Base-by-base conservation (phyloP, 768 basidiomycete species). In the Termitomyces bulborhizus region DNA sequence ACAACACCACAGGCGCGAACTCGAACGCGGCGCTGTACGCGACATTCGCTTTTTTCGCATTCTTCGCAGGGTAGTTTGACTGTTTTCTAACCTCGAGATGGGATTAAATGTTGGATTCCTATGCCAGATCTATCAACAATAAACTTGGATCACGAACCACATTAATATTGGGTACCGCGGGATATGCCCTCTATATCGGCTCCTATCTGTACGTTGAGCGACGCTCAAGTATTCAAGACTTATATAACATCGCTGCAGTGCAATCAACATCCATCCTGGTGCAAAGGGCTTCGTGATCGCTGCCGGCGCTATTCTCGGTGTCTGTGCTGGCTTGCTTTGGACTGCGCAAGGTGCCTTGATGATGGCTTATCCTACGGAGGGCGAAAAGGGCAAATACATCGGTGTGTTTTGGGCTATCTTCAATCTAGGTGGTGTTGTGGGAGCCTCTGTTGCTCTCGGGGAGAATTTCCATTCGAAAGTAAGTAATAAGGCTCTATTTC, bases 361-460 rank as follows among this genome's bases (percentile, higher is more conserved):
- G 84, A 71, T 93, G 69, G 80, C 88, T 2, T 93, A 93, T 66
- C 88, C 90, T 0, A 90, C 88, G 0, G 90, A 93, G 65, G 66
- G 67, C 49, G 80, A 91, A 65, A 93, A 93, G 68, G 90, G 90
- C n/a, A 74, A 69, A 46, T 91, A 78, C 68, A 90, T 93, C 53
- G 84, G 78, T 44, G 81, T 90, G 51, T 93, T 92, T 71, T 93
- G 90, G 90, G 69, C 77, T 45, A 86, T 92, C 56, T 93, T 93
- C 75, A 91, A 92, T 62, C 59, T 90, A 26, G 89, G 89, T 39
- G 84, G 85, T 56, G 87, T 93, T 46, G 83, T 93, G 44, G 90
- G 90, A 26, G 81, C 88, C 3, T 73, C 85, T 11, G 87, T 92
- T 31, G 83, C 88, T 13, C 75, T 92, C 42, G 91, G 81, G 0